These are phyloP conservation scores for Phtheirospermum japonicum DNA, from an alignment of 257 asterid species.

Conservation along the genomic window DNA sequence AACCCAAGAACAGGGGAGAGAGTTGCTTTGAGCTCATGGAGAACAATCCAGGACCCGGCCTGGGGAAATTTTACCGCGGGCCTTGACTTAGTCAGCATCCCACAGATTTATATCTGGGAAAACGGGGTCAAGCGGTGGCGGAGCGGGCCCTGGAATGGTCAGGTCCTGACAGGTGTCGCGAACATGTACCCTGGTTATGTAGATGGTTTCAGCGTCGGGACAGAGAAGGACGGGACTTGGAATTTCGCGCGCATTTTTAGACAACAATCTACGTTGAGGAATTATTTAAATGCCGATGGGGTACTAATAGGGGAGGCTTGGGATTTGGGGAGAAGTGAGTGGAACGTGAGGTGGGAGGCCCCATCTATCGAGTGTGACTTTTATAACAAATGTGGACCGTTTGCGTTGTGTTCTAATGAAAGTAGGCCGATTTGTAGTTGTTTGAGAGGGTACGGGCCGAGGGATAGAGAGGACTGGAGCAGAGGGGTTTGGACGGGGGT, in stretches of 20 bases:
- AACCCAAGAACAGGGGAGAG: constrained; percentile 29
- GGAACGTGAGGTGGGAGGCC: constrained; percentile 26
- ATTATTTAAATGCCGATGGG: constrained; percentile 21
- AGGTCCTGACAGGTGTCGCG: constrained; percentile 27
- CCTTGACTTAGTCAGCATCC: constrained; percentile 19
- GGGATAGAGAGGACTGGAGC: constrained; percentile 23
- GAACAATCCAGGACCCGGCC: constrained; percentile 40
- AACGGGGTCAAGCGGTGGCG: constrained; percentile 38
- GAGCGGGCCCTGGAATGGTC: constrained; percentile 50
- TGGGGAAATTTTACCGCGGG: constrained; percentile 40
- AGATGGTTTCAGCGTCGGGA: constrained; percentile 26
- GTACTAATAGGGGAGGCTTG: constrained; percentile 24
- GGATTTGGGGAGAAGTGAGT: constrained; percentile 25
- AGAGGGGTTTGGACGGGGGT: constrained; percentile 29
- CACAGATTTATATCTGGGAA: constrained; percentile 39
- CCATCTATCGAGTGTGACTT: constrained; percentile 24
- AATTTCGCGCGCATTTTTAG: constrained; percentile 11
- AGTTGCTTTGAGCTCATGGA: constrained; percentile 42
- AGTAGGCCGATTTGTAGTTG: too few relatives aligned
- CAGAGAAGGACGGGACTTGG: constrained; percentile 26
- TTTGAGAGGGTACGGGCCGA: constrained; percentile 36
- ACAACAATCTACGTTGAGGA: neutral
- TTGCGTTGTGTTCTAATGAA: too few relatives aligned
- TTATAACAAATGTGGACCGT: too few relatives aligned
- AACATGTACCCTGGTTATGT: constrained; percentile 31